Percentiles rank a stretch among this genome's conserved stretches.
These are phyloP conservation scores for Fusarium protoensiforme DNA, from an alignment of 2,329 filamentous ascomycete species.

Conservation along the genomic window DNA sequence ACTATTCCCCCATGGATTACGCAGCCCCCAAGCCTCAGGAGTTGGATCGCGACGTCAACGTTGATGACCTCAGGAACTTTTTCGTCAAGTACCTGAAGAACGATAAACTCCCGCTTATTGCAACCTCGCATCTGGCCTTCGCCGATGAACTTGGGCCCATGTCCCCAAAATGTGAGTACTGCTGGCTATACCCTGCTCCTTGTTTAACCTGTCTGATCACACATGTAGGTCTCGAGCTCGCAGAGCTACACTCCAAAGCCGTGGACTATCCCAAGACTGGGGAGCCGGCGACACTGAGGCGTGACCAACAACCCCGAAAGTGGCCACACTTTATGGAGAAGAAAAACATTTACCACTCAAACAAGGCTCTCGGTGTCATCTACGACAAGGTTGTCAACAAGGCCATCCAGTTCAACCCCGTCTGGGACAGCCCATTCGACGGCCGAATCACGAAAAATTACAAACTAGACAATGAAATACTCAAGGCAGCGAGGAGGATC, in stretches of 20 bases:
- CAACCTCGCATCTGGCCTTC: conserved; percentile 81
- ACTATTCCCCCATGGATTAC: conserved; percentile 83
- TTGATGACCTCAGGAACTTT: conserved; percentile 82
- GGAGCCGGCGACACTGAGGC: conserved; percentile 75
- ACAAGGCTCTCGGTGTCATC: conserved; percentile 79
- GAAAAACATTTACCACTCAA: conserved; percentile 71
- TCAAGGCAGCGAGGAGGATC: conserved; percentile 71
- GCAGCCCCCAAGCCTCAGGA: conserved; percentile 65
- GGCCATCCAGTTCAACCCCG: conserved; percentile 75
- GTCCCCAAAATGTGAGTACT: conserved; percentile 70
- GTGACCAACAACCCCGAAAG: conserved; percentile 65
- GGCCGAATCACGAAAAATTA: conserved; percentile 75
- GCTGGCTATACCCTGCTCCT: too few species aligned
- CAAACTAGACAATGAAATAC: conserved; percentile 61
- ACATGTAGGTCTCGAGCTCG: conserved; percentile 71
- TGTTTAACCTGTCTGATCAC: background rate
- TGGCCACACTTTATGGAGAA: conserved; percentile 95
- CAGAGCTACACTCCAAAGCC: conserved; percentile 85
- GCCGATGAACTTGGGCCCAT: conserved; percentile 79
- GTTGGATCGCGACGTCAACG: conserved; percentile 71
- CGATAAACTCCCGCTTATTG: conserved; percentile 82
- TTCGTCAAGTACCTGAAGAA: conserved; percentile 96
- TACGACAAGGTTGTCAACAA: conserved; percentile 76
- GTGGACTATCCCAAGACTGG: conserved; percentile 97
- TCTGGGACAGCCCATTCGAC: conserved; percentile 81